Conservation (phyloP, 164 flowering plant species). For the Tetracentron sinense region DNA sequence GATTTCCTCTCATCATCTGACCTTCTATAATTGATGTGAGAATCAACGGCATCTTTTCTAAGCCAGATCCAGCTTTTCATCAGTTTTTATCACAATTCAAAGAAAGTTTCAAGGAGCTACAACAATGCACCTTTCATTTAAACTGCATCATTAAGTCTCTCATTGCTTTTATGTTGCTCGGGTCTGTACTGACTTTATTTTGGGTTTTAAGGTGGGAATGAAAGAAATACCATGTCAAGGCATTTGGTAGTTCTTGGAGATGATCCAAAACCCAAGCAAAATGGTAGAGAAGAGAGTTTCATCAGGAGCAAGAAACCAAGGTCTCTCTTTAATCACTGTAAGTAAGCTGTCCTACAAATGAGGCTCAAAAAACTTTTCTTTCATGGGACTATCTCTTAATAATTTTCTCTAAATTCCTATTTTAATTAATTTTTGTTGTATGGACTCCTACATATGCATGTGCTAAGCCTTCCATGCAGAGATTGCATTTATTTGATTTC, state of each 20-base stretch:
- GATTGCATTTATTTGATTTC: too few species aligned
- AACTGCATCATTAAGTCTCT: too few species aligned
- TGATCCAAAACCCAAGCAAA: constrained; percentile 44
- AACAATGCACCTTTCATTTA: neutral
- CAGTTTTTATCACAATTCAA: neutral
- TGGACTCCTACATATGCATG: neutral
- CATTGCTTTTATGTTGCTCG: neutral
- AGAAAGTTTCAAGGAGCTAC: neutral
- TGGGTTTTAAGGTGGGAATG: constrained; percentile 25
- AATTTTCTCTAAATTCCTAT: too few species aligned
- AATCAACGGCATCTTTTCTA: neutral
- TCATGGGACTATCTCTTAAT: neutral
- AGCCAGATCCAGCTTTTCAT: neutral
- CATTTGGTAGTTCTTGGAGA: constrained; percentile 62
- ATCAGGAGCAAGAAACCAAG: constrained; percentile 32
- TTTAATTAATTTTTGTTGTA: neutral
- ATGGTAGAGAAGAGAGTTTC: constrained; percentile 8
- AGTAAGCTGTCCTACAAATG: constrained; percentile 19
- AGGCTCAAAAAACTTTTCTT: neutral
- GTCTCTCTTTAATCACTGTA: constrained; percentile 65
- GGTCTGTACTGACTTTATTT: neutral
- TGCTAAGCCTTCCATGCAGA: neutral
- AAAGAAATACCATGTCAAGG: constrained; percentile 20
- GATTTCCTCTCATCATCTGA: neutral
- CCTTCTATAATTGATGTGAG: neutral